A percentile compares a stretch with the other conserved stretches of the same genome.
These are phyloP conservation scores for Tuctoria greenei DNA, from an alignment of 176 grass and related monocot genomes.

Conservation along the genomic window DNA sequence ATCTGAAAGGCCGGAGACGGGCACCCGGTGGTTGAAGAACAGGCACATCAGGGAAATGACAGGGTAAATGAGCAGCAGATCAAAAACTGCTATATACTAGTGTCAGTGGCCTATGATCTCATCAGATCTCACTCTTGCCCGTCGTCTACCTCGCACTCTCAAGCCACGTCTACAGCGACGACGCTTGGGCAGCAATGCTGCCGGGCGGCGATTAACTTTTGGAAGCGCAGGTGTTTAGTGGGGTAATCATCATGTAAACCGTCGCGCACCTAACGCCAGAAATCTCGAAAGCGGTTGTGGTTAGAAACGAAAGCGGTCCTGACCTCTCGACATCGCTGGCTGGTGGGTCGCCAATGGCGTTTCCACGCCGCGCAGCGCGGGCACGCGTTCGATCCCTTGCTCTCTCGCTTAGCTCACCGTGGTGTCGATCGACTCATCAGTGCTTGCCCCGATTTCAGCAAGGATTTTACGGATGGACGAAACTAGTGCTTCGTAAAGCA, in stretches of 20 bases:
- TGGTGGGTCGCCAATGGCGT: constrained; percentile 17
- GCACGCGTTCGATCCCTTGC: constrained; percentile 8
- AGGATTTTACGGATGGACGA: neutral
- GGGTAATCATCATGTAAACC: constrained; percentile 27
- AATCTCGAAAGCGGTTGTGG: constrained; percentile 36
- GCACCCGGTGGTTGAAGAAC: neutral
- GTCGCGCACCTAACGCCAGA: constrained; percentile 24
- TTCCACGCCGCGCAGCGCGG: neutral
- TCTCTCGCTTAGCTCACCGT: neutral
- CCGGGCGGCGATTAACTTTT: neutral
- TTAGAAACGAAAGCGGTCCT: constrained; percentile 5
- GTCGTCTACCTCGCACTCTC: neutral
- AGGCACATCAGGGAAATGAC: constrained; percentile 19
- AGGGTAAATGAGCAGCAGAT: neutral
- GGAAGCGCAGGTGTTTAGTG: constrained; percentile 29
- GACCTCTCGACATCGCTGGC: neutral
- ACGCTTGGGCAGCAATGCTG: constrained; percentile 23
- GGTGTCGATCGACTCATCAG: no score
- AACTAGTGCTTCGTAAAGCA: neutral
- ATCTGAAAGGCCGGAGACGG: neutral
- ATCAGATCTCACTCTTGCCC: neutral
- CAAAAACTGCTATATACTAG: neutral
- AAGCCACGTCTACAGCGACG: neutral
- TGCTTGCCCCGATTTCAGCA: no score
- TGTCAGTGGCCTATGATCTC: constrained; percentile 8